Evolutionary conservation across 2,329 filamentous ascomycete species (phyloP).

Genomic region (Magnaporthiopsis poae): DNA sequence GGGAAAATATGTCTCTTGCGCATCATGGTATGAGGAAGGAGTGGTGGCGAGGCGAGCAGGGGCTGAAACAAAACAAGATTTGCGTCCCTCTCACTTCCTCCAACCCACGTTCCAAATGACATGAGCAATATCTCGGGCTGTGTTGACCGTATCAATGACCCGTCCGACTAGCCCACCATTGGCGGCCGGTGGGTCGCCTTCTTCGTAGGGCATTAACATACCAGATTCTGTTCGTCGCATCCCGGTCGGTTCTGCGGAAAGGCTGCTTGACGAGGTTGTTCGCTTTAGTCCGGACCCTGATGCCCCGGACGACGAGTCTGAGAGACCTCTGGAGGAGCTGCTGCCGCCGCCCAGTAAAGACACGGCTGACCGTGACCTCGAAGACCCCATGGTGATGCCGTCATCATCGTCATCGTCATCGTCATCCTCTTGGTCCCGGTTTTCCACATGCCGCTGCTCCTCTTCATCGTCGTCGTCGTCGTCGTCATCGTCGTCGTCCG

Average conservation of each 20-base stretch:
- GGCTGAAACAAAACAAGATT: background rate
- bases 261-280: slow-evolving; percentile 37
- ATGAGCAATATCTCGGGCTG: slow-evolving; percentile 59
- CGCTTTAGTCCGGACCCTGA: slow-evolving; percentile 28
- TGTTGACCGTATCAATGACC: slow-evolving; percentile 72
- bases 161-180: slow-evolving; percentile 62
- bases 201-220: slow-evolving; percentile 84
- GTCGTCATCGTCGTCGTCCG: slow-evolving; percentile 49
- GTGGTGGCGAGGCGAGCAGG: background rate
- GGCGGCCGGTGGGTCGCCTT: slow-evolving; percentile 51
- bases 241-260: slow-evolving; percentile 45
- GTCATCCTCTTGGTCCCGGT: slow-evolving; percentile 22
- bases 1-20: background rate
- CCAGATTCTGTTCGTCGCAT: slow-evolving; percentile 74
- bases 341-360: background rate
- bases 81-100: slow-evolving; percentile 33
- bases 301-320: background rate
- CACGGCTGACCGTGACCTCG: background rate
- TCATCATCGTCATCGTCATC: slow-evolving; percentile 13
- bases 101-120: slow-evolving; percentile 64
- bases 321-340: background rate
- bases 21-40: background rate
- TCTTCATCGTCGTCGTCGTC: slow-evolving; percentile 32
- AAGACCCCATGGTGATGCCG: slow-evolving; percentile 9
- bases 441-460: background rate